These are phyloP conservation scores for Brassica nigra DNA, from an alignment of 345 rosid genomes.

Conservation along the genomic window DNA sequence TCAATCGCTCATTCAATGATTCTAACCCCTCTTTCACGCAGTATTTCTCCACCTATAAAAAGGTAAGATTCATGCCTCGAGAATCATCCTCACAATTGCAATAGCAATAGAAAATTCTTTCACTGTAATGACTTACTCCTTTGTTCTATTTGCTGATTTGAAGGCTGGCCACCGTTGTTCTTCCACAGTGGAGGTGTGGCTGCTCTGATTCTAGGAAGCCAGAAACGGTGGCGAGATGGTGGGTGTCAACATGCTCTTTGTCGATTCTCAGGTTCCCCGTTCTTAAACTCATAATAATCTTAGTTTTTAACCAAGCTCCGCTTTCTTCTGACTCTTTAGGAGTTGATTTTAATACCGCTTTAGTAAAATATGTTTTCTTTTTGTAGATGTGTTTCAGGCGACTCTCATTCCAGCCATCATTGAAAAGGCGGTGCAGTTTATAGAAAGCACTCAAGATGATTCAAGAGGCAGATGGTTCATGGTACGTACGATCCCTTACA, in stretches of 20 bases:
- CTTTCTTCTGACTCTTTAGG: background rate
- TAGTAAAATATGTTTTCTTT: background rate
- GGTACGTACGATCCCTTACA: conserved; percentile 23
- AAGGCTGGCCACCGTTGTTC: too few relatives aligned
- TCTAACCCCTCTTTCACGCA: too few relatives aligned
- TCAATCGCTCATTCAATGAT: too few relatives aligned
- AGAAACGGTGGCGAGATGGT: background rate
- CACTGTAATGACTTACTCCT: background rate
- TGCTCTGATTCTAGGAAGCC: background rate
- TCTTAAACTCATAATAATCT: background rate
- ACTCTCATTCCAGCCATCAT: conserved; percentile 12
- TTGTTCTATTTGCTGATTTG: background rate
- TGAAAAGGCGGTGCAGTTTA: conserved; percentile 12
- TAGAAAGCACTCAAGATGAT: conserved; percentile 17
- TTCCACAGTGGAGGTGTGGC: background rate
- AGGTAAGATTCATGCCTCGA: too few relatives aligned
- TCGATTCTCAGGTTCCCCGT: background rate
- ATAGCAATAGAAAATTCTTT: too few relatives aligned
- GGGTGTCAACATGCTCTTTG: background rate
- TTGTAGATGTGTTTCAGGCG: background rate
- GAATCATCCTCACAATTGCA: too few relatives aligned
- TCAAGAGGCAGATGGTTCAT: conserved; percentile 41
- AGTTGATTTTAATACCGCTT: background rate
- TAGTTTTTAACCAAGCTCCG: background rate
- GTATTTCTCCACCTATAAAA: too few relatives aligned